Evolutionary conservation across 2,329 filamentous ascomycete species (phyloP), one percentile per base, ranked within the genome.

Genomic region (Daldinia eschscholtzii): DNA sequence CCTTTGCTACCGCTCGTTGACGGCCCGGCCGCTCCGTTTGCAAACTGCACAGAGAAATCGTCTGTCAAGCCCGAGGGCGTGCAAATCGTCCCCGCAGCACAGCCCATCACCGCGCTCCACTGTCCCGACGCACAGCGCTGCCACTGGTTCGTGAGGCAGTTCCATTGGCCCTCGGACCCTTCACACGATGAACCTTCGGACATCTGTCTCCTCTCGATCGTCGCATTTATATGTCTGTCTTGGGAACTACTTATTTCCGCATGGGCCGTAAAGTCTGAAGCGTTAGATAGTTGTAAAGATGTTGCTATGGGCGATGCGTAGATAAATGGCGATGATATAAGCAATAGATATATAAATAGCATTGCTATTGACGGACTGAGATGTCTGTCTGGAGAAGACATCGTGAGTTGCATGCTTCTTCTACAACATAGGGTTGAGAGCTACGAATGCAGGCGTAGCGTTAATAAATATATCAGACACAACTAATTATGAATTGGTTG

Each of bases 91-190:
- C 84, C 84, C 4, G 76, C 74, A 0, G 85, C 80, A 65, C 81
- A 81, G 41, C 80, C 66, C 76, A 85, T 79, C n/a, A 80, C 79
- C 0, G 67, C 76, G 68, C 81, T 84, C 85, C 85, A 87, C 10
- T 65, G 74, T 1, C 85, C 84, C 9, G 79, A 75, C 2, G 82
- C 83, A 72, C 85, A 87, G 30, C 85, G 81, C 76, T 87, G 85
- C 78, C 83, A 87, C 37, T 78, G 80, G 20, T 71, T 77, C 0
- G 79, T 80, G 78, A 87, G 83, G 78, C 86, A 87, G 76, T 87
- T 85, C 85, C 85, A 87, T 68, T 83, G 81, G n/a, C 85, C 85
- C 65, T 87, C 85, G 12, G 78, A 73, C 9, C 73, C 76, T 10
- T 77, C 75, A 75, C 85, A 87, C 4, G 76, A 70, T 1, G 81